Evolutionary conservation across 192 early-diverging fungal genomes (phyloP), one percentile per base, ranked within the genome.

Genomic region (Coemansia aciculifera): DNA sequence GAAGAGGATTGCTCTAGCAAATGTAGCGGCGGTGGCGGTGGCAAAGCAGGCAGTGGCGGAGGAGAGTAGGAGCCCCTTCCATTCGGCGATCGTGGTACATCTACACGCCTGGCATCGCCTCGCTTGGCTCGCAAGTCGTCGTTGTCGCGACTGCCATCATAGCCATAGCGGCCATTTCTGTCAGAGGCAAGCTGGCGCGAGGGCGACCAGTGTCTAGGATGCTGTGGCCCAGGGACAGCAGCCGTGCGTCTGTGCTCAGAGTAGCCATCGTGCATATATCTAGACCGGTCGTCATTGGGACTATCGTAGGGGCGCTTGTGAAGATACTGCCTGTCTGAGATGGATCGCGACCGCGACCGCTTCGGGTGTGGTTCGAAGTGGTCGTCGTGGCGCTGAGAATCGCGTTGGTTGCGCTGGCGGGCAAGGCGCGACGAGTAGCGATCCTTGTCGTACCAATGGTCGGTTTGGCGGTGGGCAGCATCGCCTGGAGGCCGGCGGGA

Each of bases 281-380:
- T 60, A 10, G 59, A 39, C 19, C 48, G 51, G 27, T 67, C 37
- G 1, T 59, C 38, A 39, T 34, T 54, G 29, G 39, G 38, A 39
- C 23, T 51, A n/a, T 69, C 62, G 27, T 64, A 42, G 15, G 21
- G 27, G 6, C 67, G 73, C 57, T 63, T 74, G 29, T 69, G 38
- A 27, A 19, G n/a, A 5, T 42, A 44, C 44, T 68, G 67, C n/a
- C 43, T 56, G 10, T 36, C 24, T 19, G 67, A 60, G 15, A 43
- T 42, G 17, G 73, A 69, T 23, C 67, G 62, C 34, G 73, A 61
- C 21, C 73, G 67, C 10, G 66, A 68, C 34, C 73, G 66, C 42
- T 74, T 74, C 15, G 32, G 42, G 29, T 42, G 44, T 8, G 67
- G 4, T 3, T 46, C 59, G 9, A 27, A 38, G 62, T 63, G 13